phyloP scores from a whole-genome alignment of 2,329 filamentous ascomycete species.

The Hirsutella rhossiliensis region DNA sequence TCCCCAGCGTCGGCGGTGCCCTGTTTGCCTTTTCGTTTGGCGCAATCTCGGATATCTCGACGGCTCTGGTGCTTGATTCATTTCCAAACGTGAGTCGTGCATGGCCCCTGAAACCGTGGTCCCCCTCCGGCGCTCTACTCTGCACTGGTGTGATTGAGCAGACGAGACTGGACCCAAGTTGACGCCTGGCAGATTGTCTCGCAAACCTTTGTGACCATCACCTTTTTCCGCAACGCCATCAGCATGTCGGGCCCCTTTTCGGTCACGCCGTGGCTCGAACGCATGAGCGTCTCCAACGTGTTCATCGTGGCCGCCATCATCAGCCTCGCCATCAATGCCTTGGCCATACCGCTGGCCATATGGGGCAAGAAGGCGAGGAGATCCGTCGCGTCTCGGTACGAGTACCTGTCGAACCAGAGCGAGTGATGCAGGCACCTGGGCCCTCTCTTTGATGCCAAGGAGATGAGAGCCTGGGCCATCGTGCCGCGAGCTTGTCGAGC shows the following conservation, averaged over 20 bases:
- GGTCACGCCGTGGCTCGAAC: slow-evolving; percentile 10
- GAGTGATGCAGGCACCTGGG: no score
- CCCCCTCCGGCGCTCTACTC: neutral
- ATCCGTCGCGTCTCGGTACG: no score
- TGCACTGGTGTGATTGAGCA: neutral
- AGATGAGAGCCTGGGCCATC: no score
- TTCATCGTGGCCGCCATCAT: slow-evolving; percentile 6
- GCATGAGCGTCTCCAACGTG: slow-evolving; percentile 9
- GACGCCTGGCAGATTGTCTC: slow-evolving; percentile 7
- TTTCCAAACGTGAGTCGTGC: slow-evolving; percentile 17
- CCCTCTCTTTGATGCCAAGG: no score
- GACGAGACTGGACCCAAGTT: neutral
- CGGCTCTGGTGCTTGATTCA: slow-evolving; percentile 25
- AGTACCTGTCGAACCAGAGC: no score
- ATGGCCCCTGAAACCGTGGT: no score
- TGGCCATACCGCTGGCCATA: slow-evolving; percentile 8
- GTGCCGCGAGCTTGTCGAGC: no score
- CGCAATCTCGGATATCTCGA: slow-evolving; percentile 17
- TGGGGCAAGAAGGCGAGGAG: slow-evolving; percentile 9
- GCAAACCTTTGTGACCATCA: slow-evolving; percentile 9
- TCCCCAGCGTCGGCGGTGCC: slow-evolving; percentile 20
- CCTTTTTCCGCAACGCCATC: slow-evolving; percentile 11
- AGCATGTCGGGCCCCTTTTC: slow-evolving; percentile 9
- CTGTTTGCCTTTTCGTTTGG: slow-evolving; percentile 10
- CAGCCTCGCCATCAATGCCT: slow-evolving; percentile 4